Evolutionary conservation across 495 filamentous ascomycete species (phyloP), one percentile per base, ranked within the genome.

Genomic region (Thermochaetoides thermophila): DNA sequence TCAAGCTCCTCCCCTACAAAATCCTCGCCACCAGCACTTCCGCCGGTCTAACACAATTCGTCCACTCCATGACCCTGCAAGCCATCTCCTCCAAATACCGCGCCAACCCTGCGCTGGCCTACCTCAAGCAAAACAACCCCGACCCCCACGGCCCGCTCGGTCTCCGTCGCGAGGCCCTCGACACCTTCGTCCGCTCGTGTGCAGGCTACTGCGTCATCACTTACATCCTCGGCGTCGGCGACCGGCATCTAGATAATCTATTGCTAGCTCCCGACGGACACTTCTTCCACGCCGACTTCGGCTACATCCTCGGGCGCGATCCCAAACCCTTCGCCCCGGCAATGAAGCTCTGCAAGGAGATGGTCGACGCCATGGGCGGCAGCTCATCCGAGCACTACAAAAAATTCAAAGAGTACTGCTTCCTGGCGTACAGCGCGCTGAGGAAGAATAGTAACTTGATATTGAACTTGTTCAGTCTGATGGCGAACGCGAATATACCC

Each of bases 201-300:
- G 89, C 89, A 2, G 89, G 89, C 16, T 99, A 99, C 57, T 95
- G 91, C 52, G 89, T 99, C 13, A 95, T 99, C 49, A 99, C 89
- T 0, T 99, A 96, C 57, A 76, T 99, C 22, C 75, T 99, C n/a
- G 89, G 89, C 18, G 89, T 99, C 17, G 89, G 89, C 25, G 89
- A 99, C 50, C 76, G 89, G 0, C 89, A 99, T 56, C 69, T 96
- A 8, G 89, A 99, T 50, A 99, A 99, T 51, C 71, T 99, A 5
- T 76, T 96, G 21, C 69, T 99, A 7, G 69, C 84, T 0, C 87
- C 91, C 9, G 76, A 83, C 44, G 89, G 81, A 4, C 82, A 87
- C 50, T 99, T 99, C 61, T 96, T 99, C 71, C 89, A 99, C 55
- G 84, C 82, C 19, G 89, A 96, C 48, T 96, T 99, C 43, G 87